A percentile compares a stretch with the other conserved stretches of the same genome.
These are phyloP conservation scores for Komagataea norvegica DNA, from an alignment of 1,139 yeast species.

Conservation along the genomic window DNA sequence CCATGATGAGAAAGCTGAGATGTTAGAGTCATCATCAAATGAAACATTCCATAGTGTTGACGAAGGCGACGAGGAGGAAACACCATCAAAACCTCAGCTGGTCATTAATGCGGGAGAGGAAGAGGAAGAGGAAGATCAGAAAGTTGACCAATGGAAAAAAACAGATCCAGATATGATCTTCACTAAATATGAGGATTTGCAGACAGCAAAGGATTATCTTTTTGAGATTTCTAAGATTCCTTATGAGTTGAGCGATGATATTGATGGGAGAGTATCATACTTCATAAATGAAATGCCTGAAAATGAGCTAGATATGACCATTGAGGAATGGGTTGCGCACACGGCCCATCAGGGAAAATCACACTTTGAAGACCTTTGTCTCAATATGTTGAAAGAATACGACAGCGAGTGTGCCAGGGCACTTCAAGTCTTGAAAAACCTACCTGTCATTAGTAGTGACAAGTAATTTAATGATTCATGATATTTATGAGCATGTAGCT, in stretches of 20 bases:
- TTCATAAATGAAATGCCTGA: conserved; percentile 69
- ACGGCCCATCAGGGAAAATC: conserved; percentile 46
- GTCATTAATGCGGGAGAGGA: not conserved
- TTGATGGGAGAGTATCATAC: conserved; percentile 57
- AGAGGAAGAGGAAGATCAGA: not conserved
- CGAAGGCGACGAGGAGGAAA: not conserved
- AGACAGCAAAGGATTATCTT: conserved; percentile 36
- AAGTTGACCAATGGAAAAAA: conserved; percentile 25
- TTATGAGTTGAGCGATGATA: conserved; percentile 38
- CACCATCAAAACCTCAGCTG: conserved; percentile 1
- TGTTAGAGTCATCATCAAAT: not conserved
- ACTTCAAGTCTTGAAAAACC: conserved; percentile 20
- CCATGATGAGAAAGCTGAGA: not conserved
- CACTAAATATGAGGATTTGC: conserved; percentile 37
- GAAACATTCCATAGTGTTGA: conserved; percentile 2
- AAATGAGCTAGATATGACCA: conserved; percentile 62
- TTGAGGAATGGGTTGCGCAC: conserved; percentile 62
- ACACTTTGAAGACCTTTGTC: conserved; percentile 33
- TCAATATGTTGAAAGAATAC: conserved; percentile 42
- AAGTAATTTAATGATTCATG: not conserved
- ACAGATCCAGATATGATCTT: conserved; percentile 31
- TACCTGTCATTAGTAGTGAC: conserved; percentile 13
- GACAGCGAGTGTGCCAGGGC: conserved; percentile 42
- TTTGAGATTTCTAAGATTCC: conserved; percentile 19
- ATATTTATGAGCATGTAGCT: not conserved